Base-by-base conservation (phyloP, 257 asterid genomes). In the Misopates orontium region DNA sequence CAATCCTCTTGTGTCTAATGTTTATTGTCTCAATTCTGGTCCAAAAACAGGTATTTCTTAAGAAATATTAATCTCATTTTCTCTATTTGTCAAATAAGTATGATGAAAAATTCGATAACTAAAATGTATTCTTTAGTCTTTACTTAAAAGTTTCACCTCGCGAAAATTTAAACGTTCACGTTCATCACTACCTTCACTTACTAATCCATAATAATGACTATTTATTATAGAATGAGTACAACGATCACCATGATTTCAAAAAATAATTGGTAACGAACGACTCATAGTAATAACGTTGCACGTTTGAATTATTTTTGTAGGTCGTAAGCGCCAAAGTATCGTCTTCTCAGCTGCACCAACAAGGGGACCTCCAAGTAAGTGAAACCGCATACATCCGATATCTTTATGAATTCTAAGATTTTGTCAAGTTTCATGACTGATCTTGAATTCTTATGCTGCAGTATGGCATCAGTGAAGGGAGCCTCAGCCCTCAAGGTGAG, bases 401-500 rank as follows among this genome's bases (percentile, higher is more conserved):
- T 17, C 52, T 36, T 61, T 45, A 31, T 4, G 22, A n/a, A 40
- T 19, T 8, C 13, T 47, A 12, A 64, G 24, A 21, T 20, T 23
- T 31, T 9, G 10, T 16, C 17, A 11, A 44, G 56, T 40, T 40
- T 20, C 22, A 17, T 10, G 51, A 48, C 70, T 76, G 55, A 74
- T 23, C 1, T 47, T 39, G 36, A 24, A 25, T 58, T 68, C n/a
- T 69, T 64, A 20, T 36, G 3, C 28, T 69, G 89, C 79, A 84
- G 83, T 81, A 84, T 49, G 87, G 87, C 25, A 24, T 60, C 22
- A 78, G 75, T 40, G 82, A 81, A 56, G 85, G 87, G 66, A 81
- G 82, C 78, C 85, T 84, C 53, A 74, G 52, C 5, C 87, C 87
- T 62, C 84, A 71, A 79, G 87, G 90, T 84, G 68, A 32, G 85